Evolutionary conservation across 2,329 filamentous ascomycete genomes (phyloP).

Genomic region (Aureobasidium sp.): DNA sequence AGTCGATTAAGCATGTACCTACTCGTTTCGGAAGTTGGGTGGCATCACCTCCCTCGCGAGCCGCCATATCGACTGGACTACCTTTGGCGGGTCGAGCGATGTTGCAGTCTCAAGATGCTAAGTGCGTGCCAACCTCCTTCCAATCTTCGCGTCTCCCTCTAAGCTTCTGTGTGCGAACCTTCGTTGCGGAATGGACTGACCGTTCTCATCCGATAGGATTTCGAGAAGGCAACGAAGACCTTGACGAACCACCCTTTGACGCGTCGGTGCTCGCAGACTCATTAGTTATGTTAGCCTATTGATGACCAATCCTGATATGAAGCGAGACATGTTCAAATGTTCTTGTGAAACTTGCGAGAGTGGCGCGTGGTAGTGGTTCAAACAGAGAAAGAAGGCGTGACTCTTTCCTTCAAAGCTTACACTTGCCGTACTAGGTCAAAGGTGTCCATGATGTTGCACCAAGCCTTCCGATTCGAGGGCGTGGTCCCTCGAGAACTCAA

Average conservation of each 20-base stretch:
- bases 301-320: neutral
- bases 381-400: neutral
- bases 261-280: neutral
- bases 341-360: neutral
- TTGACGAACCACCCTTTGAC: neutral
- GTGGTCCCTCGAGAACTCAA: neutral
- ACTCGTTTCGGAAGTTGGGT: too few relatives aligned
- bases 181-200: neutral
- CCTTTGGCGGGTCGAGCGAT: neutral
- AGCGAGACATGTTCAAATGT: neutral
- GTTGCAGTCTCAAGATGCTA: neutral
- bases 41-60: too few relatives aligned
- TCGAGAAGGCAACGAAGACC: neutral
- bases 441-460: neutral
- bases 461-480: neutral
- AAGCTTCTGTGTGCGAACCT: neutral
- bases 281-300: neutral
- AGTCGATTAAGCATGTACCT: too few relatives aligned
- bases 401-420: neutral
- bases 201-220: neutral
- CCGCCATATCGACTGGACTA: too few relatives aligned
- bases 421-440: neutral
- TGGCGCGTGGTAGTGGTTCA: too few relatives aligned
- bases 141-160: too few relatives aligned
- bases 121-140: neutral